These are phyloP conservation scores for Fusarium azukiicola DNA, from an alignment of 2,329 filamentous ascomycete genomes.

Conservation along the genomic window DNA sequence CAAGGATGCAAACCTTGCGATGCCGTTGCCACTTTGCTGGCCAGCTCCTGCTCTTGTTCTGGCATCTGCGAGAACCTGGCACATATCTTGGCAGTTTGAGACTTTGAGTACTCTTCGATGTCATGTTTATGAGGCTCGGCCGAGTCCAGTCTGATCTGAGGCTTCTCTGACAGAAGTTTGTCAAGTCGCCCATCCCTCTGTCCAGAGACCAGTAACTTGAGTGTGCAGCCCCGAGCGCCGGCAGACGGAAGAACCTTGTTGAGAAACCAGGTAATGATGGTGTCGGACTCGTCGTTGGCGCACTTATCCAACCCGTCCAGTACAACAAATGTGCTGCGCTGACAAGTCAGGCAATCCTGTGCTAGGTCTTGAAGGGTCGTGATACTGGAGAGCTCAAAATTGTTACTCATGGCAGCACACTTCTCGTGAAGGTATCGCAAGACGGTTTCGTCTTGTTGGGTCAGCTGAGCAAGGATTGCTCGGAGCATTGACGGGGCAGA, in stretches of 20 bases:
- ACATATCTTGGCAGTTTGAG: accelerated
- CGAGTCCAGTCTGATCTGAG: accelerated
- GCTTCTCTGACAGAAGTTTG: accelerated
- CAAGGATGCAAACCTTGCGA: conserved; percentile 19
- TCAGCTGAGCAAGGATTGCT: conserved; percentile 20
- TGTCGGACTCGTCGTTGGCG: not conserved
- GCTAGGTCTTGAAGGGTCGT: conserved; percentile 11
- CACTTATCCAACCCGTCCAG: conserved; percentile 41
- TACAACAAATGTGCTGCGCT: not conserved
- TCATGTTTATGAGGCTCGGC: accelerated
- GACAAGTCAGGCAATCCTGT: not conserved
- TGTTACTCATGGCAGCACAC: not conserved
- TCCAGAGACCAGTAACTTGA: not conserved
- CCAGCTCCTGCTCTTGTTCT: not conserved
- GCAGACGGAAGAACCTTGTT: accelerated
- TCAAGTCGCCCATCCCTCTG: conserved; percentile 1
- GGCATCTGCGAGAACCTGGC: accelerated
- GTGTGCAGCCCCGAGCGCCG: accelerated
- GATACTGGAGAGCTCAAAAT: conserved; percentile 2
- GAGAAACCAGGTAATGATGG: conserved; percentile 23
- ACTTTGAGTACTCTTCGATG: accelerated
- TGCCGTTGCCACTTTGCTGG: not conserved
- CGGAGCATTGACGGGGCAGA: conserved; percentile 18
- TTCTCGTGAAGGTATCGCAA: not conserved
- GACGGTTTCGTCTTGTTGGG: not conserved